Conservation (phyloP, 2,329 filamentous ascomycete genomes). For the Colletotrichum higginsianum region DNA sequence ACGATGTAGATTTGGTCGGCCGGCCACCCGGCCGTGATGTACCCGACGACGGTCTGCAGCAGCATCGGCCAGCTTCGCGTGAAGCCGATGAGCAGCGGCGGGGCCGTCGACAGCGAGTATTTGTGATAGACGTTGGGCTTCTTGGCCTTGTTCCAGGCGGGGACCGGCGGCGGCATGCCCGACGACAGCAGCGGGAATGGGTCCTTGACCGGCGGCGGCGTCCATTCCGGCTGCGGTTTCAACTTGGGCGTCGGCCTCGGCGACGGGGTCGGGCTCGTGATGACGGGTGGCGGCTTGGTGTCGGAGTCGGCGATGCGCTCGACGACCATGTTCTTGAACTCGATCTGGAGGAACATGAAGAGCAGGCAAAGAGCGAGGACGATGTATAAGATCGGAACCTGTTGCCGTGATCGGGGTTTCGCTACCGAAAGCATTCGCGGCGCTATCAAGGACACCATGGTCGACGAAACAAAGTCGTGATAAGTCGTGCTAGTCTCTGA, state of each 20-base stretch:
- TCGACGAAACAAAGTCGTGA: background rate
- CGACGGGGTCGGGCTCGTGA: background rate
- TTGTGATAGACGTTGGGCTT: conserved; percentile 53
- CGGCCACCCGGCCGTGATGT: conserved; percentile 73
- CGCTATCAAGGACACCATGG: conserved; percentile 32
- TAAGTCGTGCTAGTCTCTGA: no score
- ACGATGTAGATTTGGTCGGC: conserved; percentile 69
- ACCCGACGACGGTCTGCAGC: conserved; percentile 69
- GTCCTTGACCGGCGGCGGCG: conserved; percentile 57
- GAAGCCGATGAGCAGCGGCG: conserved; percentile 72
- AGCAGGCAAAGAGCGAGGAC: conserved; percentile 10
- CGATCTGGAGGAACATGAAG: conserved; percentile 14
- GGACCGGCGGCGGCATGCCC: conserved; percentile 57
- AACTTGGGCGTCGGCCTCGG: conserved; percentile 21
- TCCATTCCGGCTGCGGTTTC: conserved; percentile 40
- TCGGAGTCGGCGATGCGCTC: background rate
- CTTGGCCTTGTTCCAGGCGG: conserved; percentile 60
- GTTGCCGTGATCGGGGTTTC: conserved; percentile 7
- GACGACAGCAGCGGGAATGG: conserved; percentile 59
- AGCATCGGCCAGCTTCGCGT: conserved; percentile 70
- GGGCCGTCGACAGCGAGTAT: conserved; percentile 55
- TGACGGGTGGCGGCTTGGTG: background rate
- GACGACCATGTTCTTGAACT: conserved; percentile 8
- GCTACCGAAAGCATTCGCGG: conserved; percentile 26
- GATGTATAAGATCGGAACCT: conserved; percentile 3